Evolutionary conservation across 768 basidiomycete species (phyloP).

Genomic region (Boletus speciosus): DNA sequence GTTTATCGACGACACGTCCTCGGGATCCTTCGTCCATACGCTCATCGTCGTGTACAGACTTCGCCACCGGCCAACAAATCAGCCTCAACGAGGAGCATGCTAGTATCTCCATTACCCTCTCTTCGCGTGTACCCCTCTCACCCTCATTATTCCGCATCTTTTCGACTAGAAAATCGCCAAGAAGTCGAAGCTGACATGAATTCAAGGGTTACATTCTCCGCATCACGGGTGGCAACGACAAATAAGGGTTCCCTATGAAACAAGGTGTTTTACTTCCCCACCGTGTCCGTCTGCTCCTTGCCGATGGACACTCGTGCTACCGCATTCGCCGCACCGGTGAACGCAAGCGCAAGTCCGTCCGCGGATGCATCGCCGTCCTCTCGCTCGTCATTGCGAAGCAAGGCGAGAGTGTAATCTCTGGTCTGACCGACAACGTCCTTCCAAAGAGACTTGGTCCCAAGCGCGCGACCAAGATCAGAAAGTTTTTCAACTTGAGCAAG

Average conservation of each 20-base stretch:
- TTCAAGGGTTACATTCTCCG: slow-evolving; percentile 96
- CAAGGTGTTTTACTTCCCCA: slow-evolving; percentile 95
- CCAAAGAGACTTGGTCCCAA: slow-evolving; percentile 97
- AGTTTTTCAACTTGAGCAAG: slow-evolving; percentile 97
- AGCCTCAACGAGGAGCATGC: slow-evolving; percentile 90
- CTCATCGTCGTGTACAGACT: slow-evolving; percentile 51
- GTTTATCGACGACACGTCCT: background rate
- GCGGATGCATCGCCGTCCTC: slow-evolving; percentile 95
- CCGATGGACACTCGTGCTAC: slow-evolving; percentile 98
- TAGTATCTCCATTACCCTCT: slow-evolving; percentile 45
- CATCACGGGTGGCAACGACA: slow-evolving; percentile 98
- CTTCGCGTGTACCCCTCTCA: background rate
- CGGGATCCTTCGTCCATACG: background rate
- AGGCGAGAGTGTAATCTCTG: slow-evolving; percentile 86
- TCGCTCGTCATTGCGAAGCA: slow-evolving; percentile 95
- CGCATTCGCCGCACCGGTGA: slow-evolving; percentile 89
- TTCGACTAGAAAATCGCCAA: slow-evolving; percentile 97
- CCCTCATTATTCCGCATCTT: slow-evolving; percentile 72
- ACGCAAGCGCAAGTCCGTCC: slow-evolving; percentile 98
- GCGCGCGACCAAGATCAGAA: slow-evolving; percentile 94
- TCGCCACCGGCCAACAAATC: slow-evolving; percentile 95
- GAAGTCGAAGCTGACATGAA: slow-evolving; percentile 92
- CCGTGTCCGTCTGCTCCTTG: slow-evolving; percentile 90
- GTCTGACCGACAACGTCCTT: slow-evolving; percentile 86
- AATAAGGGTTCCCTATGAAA: slow-evolving; percentile 99